phyloP scores from a whole-genome alignment of 345 rosid species.

The Eucalyptus curtisii region DNA sequence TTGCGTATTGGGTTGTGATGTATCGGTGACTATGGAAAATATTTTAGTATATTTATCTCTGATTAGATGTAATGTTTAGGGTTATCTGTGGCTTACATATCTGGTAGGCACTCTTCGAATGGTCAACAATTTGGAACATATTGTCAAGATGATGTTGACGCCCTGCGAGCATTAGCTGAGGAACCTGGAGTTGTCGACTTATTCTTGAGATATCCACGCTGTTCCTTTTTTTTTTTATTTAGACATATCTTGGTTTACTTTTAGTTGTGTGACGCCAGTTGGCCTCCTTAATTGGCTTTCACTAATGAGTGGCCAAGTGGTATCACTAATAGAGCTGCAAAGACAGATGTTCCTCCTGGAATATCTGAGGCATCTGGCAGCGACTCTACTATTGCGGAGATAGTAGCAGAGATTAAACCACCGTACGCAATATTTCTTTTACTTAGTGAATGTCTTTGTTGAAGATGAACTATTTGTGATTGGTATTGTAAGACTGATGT shows the following conservation, averaged over 20 bases:
- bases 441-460: neutral
- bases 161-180: conserved; percentile 86
- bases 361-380: conserved; percentile 39
- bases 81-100: conserved; percentile 66
- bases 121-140: conserved; percentile 64
- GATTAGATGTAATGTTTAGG: conserved; percentile 35
- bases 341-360: conserved; percentile 39
- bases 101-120: conserved; percentile 52
- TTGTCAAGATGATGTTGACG: conserved; percentile 75
- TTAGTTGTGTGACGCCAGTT: neutral
- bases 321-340: conserved; percentile 40
- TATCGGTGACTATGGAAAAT: neutral
- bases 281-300: conserved; percentile 33
- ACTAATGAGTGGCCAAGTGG: conserved; percentile 98
- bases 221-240: neutral
- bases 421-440: conserved; percentile 23
- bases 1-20: neutral
- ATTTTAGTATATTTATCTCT: neutral
- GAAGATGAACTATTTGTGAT: neutral
- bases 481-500: neutral
- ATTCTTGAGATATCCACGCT: conserved; percentile 80
- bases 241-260: neutral
- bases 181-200: conserved; percentile 75
- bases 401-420: conserved; percentile 82
- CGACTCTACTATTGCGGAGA: conserved; percentile 50